phyloP scores from a whole-genome alignment of 2,329 filamentous ascomycete species.

The Beauveria pseudobassiana region DNA sequence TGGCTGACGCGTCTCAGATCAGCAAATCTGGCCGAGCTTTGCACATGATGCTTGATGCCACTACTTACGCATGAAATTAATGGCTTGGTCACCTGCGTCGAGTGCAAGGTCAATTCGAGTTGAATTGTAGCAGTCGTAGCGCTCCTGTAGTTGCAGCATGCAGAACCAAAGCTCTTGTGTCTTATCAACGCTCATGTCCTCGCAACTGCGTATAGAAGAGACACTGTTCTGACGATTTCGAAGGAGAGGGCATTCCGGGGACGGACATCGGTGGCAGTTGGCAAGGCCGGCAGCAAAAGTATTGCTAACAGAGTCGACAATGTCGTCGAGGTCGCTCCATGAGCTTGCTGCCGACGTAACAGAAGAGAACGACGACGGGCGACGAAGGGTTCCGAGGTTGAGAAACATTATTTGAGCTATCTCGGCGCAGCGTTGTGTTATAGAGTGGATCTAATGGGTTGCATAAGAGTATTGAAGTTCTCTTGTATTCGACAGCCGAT shows the following conservation, averaged over 20 bases:
- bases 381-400: background rate
- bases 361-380: background rate
- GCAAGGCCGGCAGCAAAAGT: background rate
- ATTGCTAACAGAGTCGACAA: background rate
- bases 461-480: background rate
- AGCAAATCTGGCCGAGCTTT: background rate
- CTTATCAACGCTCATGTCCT: constrained; percentile 29
- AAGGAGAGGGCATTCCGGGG: constrained; percentile 3
- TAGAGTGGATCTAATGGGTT: background rate
- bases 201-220: constrained; percentile 23
- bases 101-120: constrained; percentile 40
- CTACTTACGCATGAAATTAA: constrained; percentile 35
- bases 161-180: constrained; percentile 38
- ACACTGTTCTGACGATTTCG: constrained; percentile 12
- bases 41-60: background rate
- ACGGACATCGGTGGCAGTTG: constrained; percentile 8
- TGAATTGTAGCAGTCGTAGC: constrained; percentile 42
- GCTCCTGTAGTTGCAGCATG: constrained; percentile 40
- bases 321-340: constrained; percentile 8
- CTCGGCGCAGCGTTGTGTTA: background rate
- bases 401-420: background rate
- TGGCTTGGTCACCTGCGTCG: constrained; percentile 30
- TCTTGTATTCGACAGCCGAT: background rate
- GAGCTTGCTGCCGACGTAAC: background rate
- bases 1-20: constrained; percentile 20